Percentiles rank a stretch among this genome's conserved stretches.
Evolutionary conservation across 2,329 filamentous ascomycete genomes (phyloP).

Genomic region (Pseudogymnoascus sp.): DNA sequence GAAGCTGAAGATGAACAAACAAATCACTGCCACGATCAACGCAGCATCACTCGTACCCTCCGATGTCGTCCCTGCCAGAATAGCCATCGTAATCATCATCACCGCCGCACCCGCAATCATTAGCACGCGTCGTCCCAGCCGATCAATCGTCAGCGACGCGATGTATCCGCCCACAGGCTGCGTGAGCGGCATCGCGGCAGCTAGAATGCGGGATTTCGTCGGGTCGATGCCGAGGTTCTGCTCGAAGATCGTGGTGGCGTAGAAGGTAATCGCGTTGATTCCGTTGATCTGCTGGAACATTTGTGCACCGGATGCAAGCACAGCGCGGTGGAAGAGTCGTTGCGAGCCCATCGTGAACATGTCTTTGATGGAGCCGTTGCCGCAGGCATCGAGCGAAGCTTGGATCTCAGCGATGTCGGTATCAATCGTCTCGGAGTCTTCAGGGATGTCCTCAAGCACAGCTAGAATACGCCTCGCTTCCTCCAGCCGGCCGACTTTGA

Average conservation of each 20-base stretch:
- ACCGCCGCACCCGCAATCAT: slow-evolving; percentile 61
- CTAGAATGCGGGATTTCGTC: slow-evolving; percentile 44
- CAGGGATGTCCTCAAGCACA: slow-evolving; percentile 35
- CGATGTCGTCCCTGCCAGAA: slow-evolving; percentile 34
- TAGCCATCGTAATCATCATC: slow-evolving; percentile 56
- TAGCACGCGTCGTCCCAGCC: slow-evolving; percentile 59
- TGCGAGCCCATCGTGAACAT: slow-evolving; percentile 41
- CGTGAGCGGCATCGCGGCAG: slow-evolving; percentile 35
- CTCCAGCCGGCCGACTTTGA: slow-evolving; percentile 29
- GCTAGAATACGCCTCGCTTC: slow-evolving; percentile 31
- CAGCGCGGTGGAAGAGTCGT: slow-evolving; percentile 42
- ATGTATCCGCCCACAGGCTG: slow-evolving; percentile 17
- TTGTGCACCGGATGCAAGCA: slow-evolving; percentile 40
- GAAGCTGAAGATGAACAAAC: slow-evolving; percentile 20
- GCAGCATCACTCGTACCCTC: slow-evolving; percentile 17
- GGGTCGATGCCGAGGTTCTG: slow-evolving; percentile 39
- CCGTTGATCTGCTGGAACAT: slow-evolving; percentile 43
- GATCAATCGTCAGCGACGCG: slow-evolving; percentile 53
- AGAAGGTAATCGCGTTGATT: slow-evolving; percentile 35
- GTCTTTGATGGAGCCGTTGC: slow-evolving; percentile 35
- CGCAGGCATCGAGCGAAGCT: slow-evolving; percentile 50
- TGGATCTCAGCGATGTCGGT: slow-evolving; percentile 35
- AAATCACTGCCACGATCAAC: slow-evolving; percentile 16
- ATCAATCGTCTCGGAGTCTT: slow-evolving; percentile 16
- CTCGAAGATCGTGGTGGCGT: slow-evolving; percentile 43